Evolutionary conservation across 140 eudicot genomes (phyloP).

Genomic region (Flaveria floridana): DNA sequence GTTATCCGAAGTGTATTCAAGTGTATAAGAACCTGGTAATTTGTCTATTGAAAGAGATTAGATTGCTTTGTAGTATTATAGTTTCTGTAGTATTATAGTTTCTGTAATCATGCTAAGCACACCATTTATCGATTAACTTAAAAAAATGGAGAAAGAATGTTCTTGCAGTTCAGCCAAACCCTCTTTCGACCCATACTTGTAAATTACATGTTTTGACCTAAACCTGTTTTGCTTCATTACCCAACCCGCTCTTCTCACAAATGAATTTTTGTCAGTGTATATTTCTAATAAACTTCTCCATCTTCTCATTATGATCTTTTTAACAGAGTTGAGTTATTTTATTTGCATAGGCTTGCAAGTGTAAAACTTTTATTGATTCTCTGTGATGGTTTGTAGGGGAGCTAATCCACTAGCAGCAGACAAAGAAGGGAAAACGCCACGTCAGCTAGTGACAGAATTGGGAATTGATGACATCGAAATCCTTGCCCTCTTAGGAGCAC

Average conservation of each 20-base stretch:
- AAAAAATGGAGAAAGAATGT: neutral
- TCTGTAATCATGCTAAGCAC: neutral
- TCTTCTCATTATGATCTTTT: neutral
- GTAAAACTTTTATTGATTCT: slow-evolving; percentile 8
- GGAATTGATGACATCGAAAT: slow-evolving; percentile 67
- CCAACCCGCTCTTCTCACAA: neutral
- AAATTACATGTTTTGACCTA: no score
- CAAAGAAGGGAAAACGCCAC: slow-evolving; percentile 61
- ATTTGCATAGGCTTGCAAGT: neutral
- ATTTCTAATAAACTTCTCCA: neutral
- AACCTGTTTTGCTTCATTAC: neutral
- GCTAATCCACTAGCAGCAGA: slow-evolving; percentile 64
- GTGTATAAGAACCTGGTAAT: no score
- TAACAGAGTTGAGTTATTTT: neutral
- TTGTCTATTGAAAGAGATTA: neutral
- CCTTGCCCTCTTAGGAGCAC: slow-evolving; percentile 53
- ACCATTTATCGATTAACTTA: neutral
- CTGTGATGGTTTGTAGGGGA: slow-evolving; percentile 55
- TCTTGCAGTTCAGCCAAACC: no score
- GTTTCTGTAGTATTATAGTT: neutral
- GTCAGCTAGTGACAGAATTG: slow-evolving; percentile 52
- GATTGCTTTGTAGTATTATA: neutral
- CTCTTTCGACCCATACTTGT: no score
- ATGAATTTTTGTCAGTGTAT: neutral
- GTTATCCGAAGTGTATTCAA: neutral